Evolutionary conservation across 768 basidiomycete species (phyloP).

Genomic region (Mycena venus): DNA sequence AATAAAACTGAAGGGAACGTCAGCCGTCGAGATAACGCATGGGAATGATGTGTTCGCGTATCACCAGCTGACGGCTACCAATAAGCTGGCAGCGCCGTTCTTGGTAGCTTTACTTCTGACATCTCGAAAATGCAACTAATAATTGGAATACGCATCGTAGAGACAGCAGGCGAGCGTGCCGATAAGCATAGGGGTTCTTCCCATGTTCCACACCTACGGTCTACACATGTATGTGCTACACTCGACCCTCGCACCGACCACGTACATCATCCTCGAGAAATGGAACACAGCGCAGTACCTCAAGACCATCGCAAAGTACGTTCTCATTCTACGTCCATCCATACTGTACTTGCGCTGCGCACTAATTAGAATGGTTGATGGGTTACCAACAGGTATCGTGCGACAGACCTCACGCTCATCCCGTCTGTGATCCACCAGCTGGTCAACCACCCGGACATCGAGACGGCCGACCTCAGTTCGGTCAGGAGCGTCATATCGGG

Average conservation of each 20-base stretch:
- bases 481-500: conserved; percentile 62
- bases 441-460: conserved; percentile 65
- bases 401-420: conserved; percentile 64
- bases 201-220: conserved; percentile 78
- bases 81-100: conserved; percentile 47
- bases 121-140: not conserved
- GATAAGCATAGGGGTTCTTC: conserved; percentile 69
- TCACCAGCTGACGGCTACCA: conserved; percentile 50
- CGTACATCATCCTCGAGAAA: conserved; percentile 66
- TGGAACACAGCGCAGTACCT: conserved; percentile 72
- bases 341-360: not conserved
- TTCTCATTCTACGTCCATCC: not conserved
- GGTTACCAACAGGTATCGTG: conserved; percentile 59
- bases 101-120: conserved; percentile 50
- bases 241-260: conserved; percentile 58
- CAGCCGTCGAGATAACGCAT: conserved; percentile 82
- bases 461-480: conserved; percentile 66
- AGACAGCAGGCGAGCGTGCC: conserved; percentile 38
- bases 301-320: conserved; percentile 70
- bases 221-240: conserved; percentile 66
- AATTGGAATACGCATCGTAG: not conserved
- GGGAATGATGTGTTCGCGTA: conserved; percentile 68
- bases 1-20: not conserved
- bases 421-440: conserved; percentile 79
- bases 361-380: too few relatives aligned